Evolutionary conservation across 1,139 yeast species (phyloP).

Genomic region (Scheffersomyces lignicola): DNA sequence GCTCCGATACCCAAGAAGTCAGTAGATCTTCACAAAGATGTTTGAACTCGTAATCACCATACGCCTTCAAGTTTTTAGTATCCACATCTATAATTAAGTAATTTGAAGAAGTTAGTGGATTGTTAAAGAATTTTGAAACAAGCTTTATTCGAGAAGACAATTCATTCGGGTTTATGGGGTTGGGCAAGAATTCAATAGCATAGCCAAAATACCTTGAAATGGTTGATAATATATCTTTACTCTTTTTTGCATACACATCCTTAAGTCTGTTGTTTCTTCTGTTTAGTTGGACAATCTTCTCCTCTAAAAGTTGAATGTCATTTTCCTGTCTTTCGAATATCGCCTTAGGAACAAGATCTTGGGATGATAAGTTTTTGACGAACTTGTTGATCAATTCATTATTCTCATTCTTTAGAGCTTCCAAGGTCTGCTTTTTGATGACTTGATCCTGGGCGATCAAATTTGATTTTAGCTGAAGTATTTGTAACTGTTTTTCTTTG

Average conservation of each 20-base stretch:
- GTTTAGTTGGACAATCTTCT: constrained; percentile 49
- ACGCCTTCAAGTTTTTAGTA: constrained; percentile 38
- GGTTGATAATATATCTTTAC: constrained; percentile 70
- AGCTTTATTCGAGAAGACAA: constrained; percentile 57
- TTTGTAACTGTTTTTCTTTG: constrained; percentile 43
- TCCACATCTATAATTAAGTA: constrained; percentile 41
- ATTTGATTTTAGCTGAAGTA: constrained; percentile 65
- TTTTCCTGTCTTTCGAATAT: constrained; percentile 64
- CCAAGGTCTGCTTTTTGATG: constrained; percentile 55
- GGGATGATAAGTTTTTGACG: constrained; percentile 14
- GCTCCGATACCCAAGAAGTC: constrained; percentile 66
- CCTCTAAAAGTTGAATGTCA: constrained; percentile 52
- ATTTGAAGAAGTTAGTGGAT: constrained; percentile 19
- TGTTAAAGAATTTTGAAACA: constrained; percentile 51
- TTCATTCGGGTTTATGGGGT: constrained; percentile 54
- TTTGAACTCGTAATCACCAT: constrained; percentile 46
- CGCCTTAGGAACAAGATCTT: constrained; percentile 51
- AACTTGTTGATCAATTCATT: constrained; percentile 42
- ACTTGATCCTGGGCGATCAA: constrained; percentile 69
- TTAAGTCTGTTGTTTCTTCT: constrained; percentile 63
- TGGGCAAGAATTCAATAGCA: constrained; percentile 66
- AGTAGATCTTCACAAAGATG: constrained; percentile 57
- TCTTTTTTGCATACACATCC: constrained; percentile 66
- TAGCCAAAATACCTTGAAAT: constrained; percentile 74
- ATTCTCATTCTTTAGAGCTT: constrained; percentile 59